phyloP scores from a whole-genome alignment of 148 eudicot genomes.

The Rhododendron ovatum region DNA sequence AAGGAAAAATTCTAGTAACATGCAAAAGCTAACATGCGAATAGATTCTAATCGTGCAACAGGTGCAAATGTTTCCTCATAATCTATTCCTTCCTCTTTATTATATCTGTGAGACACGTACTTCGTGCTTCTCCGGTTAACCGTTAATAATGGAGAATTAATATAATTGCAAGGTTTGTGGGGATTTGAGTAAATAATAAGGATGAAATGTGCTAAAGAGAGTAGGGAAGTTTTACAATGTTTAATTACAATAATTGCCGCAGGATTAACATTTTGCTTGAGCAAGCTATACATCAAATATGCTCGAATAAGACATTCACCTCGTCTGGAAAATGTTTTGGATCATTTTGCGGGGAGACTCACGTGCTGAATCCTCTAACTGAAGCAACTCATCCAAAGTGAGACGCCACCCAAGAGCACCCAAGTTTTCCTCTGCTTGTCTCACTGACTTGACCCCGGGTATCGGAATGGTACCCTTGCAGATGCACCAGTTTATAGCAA shows the following conservation, averaged over 20 bases:
- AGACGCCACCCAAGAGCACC: slow-evolving; percentile 92
- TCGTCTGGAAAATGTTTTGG: slow-evolving; percentile 89
- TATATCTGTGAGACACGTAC: too few relatives aligned
- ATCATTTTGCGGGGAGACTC: slow-evolving; percentile 72
- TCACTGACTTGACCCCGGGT: slow-evolving; percentile 79
- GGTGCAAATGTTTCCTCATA: too few relatives aligned
- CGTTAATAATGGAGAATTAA: too few relatives aligned
- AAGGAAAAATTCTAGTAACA: too few relatives aligned
- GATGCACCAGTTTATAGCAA: slow-evolving; percentile 97
- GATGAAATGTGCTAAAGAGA: too few relatives aligned
- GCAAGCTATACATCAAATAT: neutral
- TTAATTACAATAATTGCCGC: neutral
- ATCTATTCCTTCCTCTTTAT: too few relatives aligned
- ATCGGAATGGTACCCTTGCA: slow-evolving; percentile 83
- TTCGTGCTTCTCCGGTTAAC: too few relatives aligned
- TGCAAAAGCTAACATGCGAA: too few relatives aligned
- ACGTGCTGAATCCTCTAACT: slow-evolving; percentile 68
- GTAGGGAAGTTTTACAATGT: neutral
- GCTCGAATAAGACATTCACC: slow-evolving; percentile 17
- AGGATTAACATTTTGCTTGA: neutral
- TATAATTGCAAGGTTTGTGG: too few relatives aligned
- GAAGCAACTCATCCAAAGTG: slow-evolving; percentile 51
- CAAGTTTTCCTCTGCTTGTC: slow-evolving; percentile 75
- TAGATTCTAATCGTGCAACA: too few relatives aligned
- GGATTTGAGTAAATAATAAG: too few relatives aligned